Evolutionary conservation across 257 asterid species (phyloP).

Genomic region (Solanum ossicruentum): DNA sequence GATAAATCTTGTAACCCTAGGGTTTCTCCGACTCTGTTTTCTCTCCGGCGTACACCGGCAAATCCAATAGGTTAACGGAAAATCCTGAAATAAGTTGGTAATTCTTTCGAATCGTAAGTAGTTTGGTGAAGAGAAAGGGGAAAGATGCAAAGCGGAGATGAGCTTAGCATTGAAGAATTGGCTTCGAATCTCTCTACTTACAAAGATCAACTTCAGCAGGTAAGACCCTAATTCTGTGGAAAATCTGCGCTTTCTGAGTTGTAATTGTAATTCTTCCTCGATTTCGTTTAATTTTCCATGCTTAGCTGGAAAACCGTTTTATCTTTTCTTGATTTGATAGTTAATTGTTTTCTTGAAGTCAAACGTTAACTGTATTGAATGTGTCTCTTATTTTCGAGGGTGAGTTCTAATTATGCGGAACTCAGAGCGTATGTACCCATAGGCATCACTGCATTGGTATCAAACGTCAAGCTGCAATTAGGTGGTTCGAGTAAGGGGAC

Average conservation of each 20-base stretch:
- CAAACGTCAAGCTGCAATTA: background rate
- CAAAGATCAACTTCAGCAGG: constrained; percentile 91
- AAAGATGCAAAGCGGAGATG: constrained; percentile 42
- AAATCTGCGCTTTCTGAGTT: background rate
- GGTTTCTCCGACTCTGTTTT: background rate
- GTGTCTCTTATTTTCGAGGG: background rate
- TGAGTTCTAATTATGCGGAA: background rate
- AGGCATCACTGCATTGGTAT: background rate
- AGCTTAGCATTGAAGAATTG: constrained; percentile 75
- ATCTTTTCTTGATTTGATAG: background rate
- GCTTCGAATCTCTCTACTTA: constrained; percentile 78
- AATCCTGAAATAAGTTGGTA: background rate
- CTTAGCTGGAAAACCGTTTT: background rate
- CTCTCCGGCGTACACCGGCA: background rate
- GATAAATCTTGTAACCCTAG: background rate
- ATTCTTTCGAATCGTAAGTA: background rate
- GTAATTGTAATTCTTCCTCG: background rate
- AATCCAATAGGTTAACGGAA: background rate
- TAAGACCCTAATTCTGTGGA: background rate
- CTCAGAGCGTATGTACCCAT: background rate
- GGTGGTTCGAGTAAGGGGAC: background rate
- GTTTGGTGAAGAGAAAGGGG: background rate
- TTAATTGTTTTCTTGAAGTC: background rate
- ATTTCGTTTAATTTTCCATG: background rate
- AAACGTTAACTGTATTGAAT: background rate